Percentiles rank a stretch among this genome's conserved stretches.
phyloP scores from a whole-genome alignment of 2,329 filamentous ascomycete species.

The Verticillium alfalfae region DNA sequence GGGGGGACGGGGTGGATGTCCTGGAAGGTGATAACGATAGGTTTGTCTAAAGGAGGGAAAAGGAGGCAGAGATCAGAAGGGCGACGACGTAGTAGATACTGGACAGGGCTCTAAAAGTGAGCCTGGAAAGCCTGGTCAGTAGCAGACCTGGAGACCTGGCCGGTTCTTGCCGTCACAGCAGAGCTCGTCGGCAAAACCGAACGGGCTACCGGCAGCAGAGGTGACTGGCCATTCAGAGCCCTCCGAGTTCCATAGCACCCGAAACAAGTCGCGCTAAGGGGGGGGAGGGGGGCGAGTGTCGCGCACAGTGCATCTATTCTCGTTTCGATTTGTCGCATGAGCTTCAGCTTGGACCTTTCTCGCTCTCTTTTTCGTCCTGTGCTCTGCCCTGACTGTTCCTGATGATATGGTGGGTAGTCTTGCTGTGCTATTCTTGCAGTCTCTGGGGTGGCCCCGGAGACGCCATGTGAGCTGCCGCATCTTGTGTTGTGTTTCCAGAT shows the following conservation, averaged over 20 bases:
- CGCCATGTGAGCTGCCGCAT: neutral
- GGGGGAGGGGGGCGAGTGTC: neutral
- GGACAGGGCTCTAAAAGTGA: neutral
- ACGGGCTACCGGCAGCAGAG: neutral
- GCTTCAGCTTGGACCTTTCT: neutral
- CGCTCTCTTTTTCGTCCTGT: neutral
- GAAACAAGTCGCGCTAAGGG: neutral
- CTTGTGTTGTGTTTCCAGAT: neutral
- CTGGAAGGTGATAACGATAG: neutral
- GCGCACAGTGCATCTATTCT: neutral
- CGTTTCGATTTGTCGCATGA: neutral
- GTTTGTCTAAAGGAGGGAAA: neutral
- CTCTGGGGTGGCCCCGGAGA: neutral
- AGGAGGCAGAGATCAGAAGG: neutral
- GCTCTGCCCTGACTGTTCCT: neutral
- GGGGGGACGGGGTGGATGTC: neutral
- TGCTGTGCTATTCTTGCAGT: neutral
- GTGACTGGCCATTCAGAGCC: neutral
- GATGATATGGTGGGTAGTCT: too few relatives aligned
- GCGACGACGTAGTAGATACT: neutral
- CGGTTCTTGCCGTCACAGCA: neutral
- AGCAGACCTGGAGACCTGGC: neutral
- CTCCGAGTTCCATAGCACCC: neutral
- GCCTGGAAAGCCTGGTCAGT: neutral
- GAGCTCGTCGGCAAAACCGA: neutral